Base-by-base conservation (phyloP, 805 yeast species). In the Saccharomycopsis capsularis region DNA sequence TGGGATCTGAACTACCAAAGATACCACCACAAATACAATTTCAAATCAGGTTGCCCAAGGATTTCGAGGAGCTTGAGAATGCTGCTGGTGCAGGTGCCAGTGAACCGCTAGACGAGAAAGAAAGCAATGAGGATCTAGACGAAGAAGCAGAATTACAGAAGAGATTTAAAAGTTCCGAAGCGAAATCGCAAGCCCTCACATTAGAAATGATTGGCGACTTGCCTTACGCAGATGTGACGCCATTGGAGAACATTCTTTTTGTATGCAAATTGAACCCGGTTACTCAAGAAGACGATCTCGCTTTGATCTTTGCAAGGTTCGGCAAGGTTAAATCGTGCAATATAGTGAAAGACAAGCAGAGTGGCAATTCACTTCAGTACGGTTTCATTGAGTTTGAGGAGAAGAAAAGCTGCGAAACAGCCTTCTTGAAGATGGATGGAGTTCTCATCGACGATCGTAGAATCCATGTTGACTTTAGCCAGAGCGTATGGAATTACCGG, bases 401-500 rank as follows among this genome's bases (percentile, higher is more conserved):
- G 1, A 67, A 67, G 51, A 63, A 66, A 37, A 69, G 70, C 34
- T 81, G 85, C 44, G 87, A 82, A 53, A 54, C 57, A n/a, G 88
- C 88, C 0, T 82, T 79, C 58, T 61, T 68, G 48, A 77, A 76
- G 57, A 76, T 82, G 79, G 78, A 79, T 37, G 75, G 74, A 15
- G 82, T 77, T 2, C 57, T 81, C 40, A 78, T 82, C 35, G 89
- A 82, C 59, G 88, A 82, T 48, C 60, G 74, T 38, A 67, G 83
- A 47, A 74, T 82, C 21, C 78, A 78, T 51, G 84, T 82, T 39
- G 88, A 82, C 60, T 82, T 82, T 66, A 74, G 82, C 51, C 89
- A 82, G 59, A 73, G 80, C 60, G 70, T 73, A 6, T 53, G 48
- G 42, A 51, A 42, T 9, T 52, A 64, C 11, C 13, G 32, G 13